phyloP scores from a whole-genome alignment of 257 asterid genomes.

The Gynochthodes officinalis region DNA sequence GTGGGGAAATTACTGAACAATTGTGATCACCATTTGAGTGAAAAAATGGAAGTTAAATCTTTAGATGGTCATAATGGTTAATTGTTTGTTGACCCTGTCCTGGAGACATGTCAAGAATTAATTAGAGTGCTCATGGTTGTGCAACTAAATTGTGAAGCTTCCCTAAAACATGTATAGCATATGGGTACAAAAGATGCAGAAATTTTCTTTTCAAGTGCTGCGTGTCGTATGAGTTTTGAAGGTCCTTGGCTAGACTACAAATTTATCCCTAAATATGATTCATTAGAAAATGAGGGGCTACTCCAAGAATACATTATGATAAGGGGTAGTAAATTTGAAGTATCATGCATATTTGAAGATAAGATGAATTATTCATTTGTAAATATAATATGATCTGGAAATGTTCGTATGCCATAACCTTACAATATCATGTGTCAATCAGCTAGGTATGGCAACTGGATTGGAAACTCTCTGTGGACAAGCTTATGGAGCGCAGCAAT shows the following conservation, averaged over 20 bases:
- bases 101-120: neutral
- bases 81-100: neutral
- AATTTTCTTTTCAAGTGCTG: neutral
- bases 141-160: neutral
- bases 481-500: conserved; percentile 63
- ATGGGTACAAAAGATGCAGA: neutral
- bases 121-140: neutral
- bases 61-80: neutral
- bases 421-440: neutral
- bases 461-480: conserved; percentile 69
- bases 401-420: neutral
- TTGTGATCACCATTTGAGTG: neutral
- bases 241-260: neutral
- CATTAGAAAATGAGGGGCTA: neutral
- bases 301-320: no score
- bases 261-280: neutral
- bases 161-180: neutral
- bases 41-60: neutral
- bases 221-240: neutral
- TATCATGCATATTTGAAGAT: neutral
- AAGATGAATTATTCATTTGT: neutral
- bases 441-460: conserved; percentile 63
- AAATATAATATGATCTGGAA: neutral
- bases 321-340: neutral
- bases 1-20: neutral